A percentile compares a stretch with the other conserved stretches of the same genome.
Evolutionary conservation across 2,329 filamentous ascomycete genomes (phyloP).

Genomic region (Akanthomyces muscarius): DNA sequence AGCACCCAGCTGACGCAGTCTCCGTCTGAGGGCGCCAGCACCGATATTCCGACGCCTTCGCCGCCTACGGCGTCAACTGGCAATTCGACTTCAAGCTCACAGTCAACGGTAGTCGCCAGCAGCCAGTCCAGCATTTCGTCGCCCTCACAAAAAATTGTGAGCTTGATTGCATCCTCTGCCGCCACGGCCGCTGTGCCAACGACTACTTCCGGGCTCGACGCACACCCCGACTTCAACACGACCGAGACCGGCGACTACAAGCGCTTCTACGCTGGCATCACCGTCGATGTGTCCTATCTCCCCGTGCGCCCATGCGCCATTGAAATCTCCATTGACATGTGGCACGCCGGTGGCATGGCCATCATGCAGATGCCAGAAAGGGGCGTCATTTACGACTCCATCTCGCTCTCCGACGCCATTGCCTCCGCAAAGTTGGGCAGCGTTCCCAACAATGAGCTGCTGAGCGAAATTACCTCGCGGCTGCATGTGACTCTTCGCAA

Average conservation of each 20-base stretch:
- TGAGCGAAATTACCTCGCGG: not conserved
- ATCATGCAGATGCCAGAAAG: slow-evolving; percentile 9
- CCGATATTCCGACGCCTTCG: too few species aligned
- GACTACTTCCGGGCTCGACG: not conserved
- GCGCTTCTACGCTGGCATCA: slow-evolving; percentile 1
- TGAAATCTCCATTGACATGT: slow-evolving; percentile 1
- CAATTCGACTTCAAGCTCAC: not conserved
- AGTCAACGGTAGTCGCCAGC: not conserved
- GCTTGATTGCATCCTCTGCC: not conserved
- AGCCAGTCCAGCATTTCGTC: not conserved
- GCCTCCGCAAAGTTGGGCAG: not conserved
- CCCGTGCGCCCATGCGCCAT: slow-evolving; percentile 5
- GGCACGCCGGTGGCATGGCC: slow-evolving; percentile 3
- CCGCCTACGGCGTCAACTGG: not conserved
- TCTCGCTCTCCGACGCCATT: slow-evolving; percentile 1
- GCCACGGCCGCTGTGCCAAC: not conserved
- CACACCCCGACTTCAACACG: not conserved
- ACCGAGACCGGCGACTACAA: not conserved
- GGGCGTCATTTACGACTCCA: slow-evolving; percentile 1
- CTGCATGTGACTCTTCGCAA: slow-evolving; percentile 6
- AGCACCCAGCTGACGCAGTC: not conserved
- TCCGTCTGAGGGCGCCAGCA: not conserved
- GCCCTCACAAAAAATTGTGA: not conserved
- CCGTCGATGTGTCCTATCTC: slow-evolving; percentile 6
- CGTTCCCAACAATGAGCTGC: not conserved